Percentiles rank a stretch among this genome's conserved stretches.
Conservation (phyloP, 441 rosid species). For the Macaranga tanarius region DNA sequence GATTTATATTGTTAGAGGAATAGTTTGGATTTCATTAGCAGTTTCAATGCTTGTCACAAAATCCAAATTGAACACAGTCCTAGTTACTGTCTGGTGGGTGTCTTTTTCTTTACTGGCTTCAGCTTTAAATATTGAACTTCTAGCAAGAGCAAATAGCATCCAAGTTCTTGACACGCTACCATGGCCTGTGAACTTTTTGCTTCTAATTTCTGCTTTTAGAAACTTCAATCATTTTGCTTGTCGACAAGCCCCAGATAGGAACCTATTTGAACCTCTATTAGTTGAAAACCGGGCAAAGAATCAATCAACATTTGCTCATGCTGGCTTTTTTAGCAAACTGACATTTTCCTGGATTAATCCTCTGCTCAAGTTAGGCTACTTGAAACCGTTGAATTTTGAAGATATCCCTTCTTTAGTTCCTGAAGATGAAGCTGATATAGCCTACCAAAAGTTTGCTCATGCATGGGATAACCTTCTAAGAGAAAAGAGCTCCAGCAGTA, state of each 20-base stretch:
- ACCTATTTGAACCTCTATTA: slow-evolving; percentile 52
- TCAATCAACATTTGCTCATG: slow-evolving; percentile 31
- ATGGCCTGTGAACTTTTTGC: slow-evolving; percentile 49
- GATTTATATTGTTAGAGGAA: slow-evolving; percentile 48
- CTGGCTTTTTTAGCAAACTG: slow-evolving; percentile 53
- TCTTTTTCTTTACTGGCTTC: slow-evolving; percentile 45
- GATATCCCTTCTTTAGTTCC: slow-evolving; percentile 65
- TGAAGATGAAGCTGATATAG: slow-evolving; percentile 63
- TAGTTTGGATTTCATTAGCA: slow-evolving; percentile 58
- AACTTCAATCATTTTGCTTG: slow-evolving; percentile 28
- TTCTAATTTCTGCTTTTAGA: slow-evolving; percentile 54
- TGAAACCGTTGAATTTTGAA: slow-evolving; percentile 53
- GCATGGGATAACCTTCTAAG: slow-evolving; percentile 52
- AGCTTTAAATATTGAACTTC: slow-evolving; percentile 41
- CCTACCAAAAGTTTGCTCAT: slow-evolving; percentile 53
- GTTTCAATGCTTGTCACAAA: slow-evolving; percentile 51
- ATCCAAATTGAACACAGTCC: slow-evolving; percentile 39
- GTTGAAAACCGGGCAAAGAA: slow-evolving; percentile 28
- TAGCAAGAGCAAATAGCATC: slow-evolving; percentile 35
- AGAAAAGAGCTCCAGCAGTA: slow-evolving; percentile 31
- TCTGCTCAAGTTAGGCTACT: slow-evolving; percentile 61
- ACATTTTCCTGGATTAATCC: slow-evolving; percentile 79
- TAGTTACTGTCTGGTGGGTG: slow-evolving; percentile 65
- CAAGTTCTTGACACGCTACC: slow-evolving; percentile 39
- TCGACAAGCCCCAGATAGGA: slow-evolving; percentile 25